phyloP scores from a whole-genome alignment of 176 grass and related monocot genomes.

The Bonia amplexicaulis region DNA sequence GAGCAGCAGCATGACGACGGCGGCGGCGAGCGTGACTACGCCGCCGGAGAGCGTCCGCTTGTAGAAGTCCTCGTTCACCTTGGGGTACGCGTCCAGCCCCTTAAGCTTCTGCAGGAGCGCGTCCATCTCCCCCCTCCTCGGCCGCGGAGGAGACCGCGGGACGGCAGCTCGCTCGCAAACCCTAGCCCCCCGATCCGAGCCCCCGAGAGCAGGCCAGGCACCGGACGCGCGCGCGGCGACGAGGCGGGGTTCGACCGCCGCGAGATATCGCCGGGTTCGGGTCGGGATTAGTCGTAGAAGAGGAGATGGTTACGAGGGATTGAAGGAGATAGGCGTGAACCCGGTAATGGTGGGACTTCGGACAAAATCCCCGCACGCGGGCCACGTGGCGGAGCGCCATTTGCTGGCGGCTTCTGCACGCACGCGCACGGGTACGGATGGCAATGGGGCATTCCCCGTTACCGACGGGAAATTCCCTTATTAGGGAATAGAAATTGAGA shows the following conservation, averaged over 20 bases:
- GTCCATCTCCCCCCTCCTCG: slow-evolving; percentile 40
- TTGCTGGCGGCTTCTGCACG: neutral
- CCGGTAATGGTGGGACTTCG: slow-evolving; percentile 15
- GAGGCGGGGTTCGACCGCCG: slow-evolving; percentile 29
- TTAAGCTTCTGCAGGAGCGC: slow-evolving; percentile 69
- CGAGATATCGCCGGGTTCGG: slow-evolving; percentile 33
- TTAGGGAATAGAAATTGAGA: too few relatives aligned
- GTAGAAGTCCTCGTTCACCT: slow-evolving; percentile 99
- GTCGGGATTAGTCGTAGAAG: slow-evolving; percentile 3
- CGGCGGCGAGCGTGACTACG: slow-evolving; percentile 78
- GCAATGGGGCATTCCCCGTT: too few relatives aligned
- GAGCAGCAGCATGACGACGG: slow-evolving; percentile 74
- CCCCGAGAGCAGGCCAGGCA: neutral
- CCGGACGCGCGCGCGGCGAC: neutral
- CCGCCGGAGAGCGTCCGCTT: slow-evolving; percentile 89
- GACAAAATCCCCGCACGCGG: neutral
- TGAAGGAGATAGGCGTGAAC: neutral
- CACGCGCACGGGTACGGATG: too few relatives aligned
- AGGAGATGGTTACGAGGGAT: slow-evolving; percentile 34
- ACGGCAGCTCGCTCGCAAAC: neutral
- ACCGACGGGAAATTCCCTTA: too few relatives aligned
- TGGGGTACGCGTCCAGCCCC: slow-evolving; percentile 88
- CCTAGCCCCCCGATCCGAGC: slow-evolving; percentile 27
- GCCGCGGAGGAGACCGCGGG: neutral
- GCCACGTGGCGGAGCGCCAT: neutral